A percentile compares a stretch with the other conserved stretches of the same genome.
Conservation (phyloP, 2,329 filamentous ascomycete species). For the Herpotrichia juniperi region DNA sequence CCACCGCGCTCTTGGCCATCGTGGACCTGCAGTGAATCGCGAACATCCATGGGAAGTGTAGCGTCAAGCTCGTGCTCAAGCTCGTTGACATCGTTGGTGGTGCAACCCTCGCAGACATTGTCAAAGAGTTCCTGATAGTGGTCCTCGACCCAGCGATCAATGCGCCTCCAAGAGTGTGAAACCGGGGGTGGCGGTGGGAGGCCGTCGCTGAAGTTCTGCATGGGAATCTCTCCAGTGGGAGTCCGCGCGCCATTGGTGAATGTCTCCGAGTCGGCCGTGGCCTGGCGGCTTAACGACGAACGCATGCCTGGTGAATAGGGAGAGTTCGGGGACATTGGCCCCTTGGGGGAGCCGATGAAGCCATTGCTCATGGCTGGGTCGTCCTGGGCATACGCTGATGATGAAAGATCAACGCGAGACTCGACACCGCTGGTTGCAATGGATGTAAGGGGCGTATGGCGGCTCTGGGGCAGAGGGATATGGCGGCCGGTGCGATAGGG, state of each 20-base stretch:
- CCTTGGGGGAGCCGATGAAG: slow-evolving; percentile 63
- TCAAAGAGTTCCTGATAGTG: slow-evolving; percentile 95
- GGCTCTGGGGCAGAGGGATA: slow-evolving; percentile 82
- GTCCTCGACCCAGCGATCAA: slow-evolving; percentile 91
- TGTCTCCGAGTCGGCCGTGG: slow-evolving; percentile 57
- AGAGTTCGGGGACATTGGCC: slow-evolving; percentile 65
- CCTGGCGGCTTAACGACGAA: slow-evolving; percentile 72
- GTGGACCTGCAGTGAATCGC: slow-evolving; percentile 87
- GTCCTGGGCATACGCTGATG: slow-evolving; percentile 77
- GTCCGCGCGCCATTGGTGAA: slow-evolving; percentile 67
- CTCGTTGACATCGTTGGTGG: slow-evolving; percentile 94
- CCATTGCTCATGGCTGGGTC: slow-evolving; percentile 61
- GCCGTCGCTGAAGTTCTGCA: slow-evolving; percentile 95
- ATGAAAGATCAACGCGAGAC: slow-evolving; percentile 80
- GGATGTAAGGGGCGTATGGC: slow-evolving; percentile 82
- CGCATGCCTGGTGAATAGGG: slow-evolving; percentile 92
- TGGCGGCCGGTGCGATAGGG: slow-evolving; percentile 90
- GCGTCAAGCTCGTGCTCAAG: slow-evolving; percentile 95
- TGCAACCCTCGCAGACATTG: slow-evolving; percentile 90
- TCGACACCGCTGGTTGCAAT: slow-evolving; percentile 85
- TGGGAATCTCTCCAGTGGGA: slow-evolving; percentile 83
- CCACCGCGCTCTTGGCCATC: slow-evolving; percentile 98
- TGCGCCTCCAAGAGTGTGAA: slow-evolving; percentile 88
- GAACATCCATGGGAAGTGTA: slow-evolving; percentile 88
- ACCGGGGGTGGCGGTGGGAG: slow-evolving; percentile 88